Percentiles rank a stretch among this genome's conserved stretches.
Conservation (phyloP, 139 green algal species). For the Chlorella sorokiniana region DNA sequence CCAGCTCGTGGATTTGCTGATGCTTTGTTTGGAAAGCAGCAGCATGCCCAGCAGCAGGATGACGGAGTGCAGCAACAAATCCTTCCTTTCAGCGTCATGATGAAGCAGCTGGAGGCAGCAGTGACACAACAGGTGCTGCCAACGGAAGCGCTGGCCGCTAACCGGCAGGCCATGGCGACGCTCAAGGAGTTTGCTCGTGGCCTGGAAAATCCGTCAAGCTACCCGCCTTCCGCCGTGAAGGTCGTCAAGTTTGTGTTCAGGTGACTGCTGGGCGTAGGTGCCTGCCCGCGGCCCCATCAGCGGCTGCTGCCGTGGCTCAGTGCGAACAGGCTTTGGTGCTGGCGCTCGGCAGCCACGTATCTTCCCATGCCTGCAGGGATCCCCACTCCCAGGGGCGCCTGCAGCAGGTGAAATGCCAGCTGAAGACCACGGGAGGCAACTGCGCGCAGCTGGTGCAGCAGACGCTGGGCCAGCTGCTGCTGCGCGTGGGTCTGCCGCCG, state of each 20-base stretch:
- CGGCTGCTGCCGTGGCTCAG: background rate
- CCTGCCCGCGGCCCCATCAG: background rate
- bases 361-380: background rate
- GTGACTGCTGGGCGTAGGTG: background rate
- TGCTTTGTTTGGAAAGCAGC: too few species aligned
- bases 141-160: background rate
- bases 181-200: background rate
- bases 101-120: conserved; percentile 18
- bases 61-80: background rate
- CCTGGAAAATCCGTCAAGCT: background rate
- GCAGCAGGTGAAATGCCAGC: background rate
- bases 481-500: background rate
- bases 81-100: background rate
- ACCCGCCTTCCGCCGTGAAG: background rate
- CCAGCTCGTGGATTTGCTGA: too few species aligned
- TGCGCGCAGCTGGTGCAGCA: background rate
- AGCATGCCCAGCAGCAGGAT: background rate
- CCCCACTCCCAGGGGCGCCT: background rate
- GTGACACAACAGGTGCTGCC: background rate
- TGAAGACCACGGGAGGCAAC: conserved; percentile 34
- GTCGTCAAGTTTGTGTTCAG: conserved; percentile 1
- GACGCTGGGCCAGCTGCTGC: conserved; percentile 2
- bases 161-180: background rate
- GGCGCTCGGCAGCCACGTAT: background rate
- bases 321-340: background rate